Evolutionary conservation across 2,329 filamentous ascomycete species (phyloP).

Genomic region (Stagonosporopsis tanaceti): DNA sequence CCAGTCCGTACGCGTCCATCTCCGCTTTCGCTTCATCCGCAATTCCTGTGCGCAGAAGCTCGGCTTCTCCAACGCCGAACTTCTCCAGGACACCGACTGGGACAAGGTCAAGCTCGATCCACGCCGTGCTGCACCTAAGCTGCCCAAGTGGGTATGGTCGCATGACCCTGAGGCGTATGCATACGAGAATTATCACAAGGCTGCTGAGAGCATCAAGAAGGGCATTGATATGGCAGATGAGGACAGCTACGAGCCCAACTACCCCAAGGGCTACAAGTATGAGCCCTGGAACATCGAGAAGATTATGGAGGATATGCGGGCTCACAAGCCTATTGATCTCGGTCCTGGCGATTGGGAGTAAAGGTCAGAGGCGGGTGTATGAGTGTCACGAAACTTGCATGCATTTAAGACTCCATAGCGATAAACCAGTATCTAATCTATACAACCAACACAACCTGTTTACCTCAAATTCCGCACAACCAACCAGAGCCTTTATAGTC

Average conservation of each 20-base stretch:
- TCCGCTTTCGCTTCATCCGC: constrained; percentile 56
- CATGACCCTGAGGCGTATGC: constrained; percentile 57
- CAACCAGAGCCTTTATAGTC: not conserved
- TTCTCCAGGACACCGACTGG: constrained; percentile 59
- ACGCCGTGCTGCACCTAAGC: constrained; percentile 53
- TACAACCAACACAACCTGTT: not conserved
- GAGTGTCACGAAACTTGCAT: constrained; percentile 1
- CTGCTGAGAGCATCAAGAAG: constrained; percentile 52
- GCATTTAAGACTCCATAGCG: not conserved
- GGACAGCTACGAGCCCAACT: constrained; percentile 53
- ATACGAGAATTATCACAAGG: constrained; percentile 54
- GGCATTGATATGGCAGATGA: constrained; percentile 55
- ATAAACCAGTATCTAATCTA: not conserved
- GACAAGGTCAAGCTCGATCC: constrained; percentile 57
- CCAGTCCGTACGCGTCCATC: constrained; percentile 51
- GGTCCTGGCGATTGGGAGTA: constrained; percentile 49
- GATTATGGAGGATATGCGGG: constrained; percentile 51
- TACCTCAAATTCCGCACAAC: not conserved
- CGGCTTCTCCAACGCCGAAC: constrained; percentile 57
- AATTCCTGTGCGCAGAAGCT: constrained; percentile 60
- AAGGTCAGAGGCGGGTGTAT: not conserved
- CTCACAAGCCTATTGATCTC: constrained; percentile 45
- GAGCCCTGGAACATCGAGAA: constrained; percentile 54
- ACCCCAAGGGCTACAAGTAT: constrained; percentile 53
- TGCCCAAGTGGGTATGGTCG: constrained; percentile 57